phyloP scores from a whole-genome alignment of 176 grass and related monocot genomes.

The Carex myosuroides region DNA sequence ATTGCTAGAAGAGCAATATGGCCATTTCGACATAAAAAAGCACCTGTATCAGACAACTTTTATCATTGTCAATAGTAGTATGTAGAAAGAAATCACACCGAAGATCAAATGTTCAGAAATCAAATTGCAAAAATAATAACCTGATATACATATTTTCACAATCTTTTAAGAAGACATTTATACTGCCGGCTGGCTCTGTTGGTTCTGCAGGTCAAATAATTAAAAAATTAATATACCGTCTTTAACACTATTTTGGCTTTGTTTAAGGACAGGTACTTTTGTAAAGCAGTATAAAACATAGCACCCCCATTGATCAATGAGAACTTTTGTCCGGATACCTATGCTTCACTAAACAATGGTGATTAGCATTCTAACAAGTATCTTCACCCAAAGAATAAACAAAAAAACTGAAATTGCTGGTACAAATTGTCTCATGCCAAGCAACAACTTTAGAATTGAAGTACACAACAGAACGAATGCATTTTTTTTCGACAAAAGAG shows the following conservation, averaged over 20 bases:
- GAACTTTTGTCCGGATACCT: not conserved
- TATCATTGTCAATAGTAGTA: not conserved
- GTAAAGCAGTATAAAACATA: not conserved
- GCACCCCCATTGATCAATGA: not conserved
- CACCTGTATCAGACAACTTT: not conserved
- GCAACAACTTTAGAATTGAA: not conserved
- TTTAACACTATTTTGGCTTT: not conserved
- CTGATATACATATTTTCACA: not conserved
- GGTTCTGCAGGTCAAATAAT: conserved; percentile 17
- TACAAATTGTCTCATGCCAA: not conserved
- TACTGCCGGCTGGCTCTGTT: not conserved
- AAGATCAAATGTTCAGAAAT: conserved; percentile 1
- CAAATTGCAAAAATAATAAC: not conserved
- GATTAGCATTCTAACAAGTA: not conserved
- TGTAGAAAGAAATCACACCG: not conserved
- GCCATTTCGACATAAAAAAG: not conserved
- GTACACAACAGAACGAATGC: not conserved
- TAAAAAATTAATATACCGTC: not conserved
- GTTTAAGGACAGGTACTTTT: not conserved
- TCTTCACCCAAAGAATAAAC: not conserved
- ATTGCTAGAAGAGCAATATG: not conserved
- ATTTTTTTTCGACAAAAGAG: not conserved
- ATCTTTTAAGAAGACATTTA: not conserved
- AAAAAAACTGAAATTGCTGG: not conserved
- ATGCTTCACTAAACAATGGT: not conserved